phyloP scores from a whole-genome alignment of 2,329 filamentous ascomycete genomes.

The Sporothrix luriei region DNA sequence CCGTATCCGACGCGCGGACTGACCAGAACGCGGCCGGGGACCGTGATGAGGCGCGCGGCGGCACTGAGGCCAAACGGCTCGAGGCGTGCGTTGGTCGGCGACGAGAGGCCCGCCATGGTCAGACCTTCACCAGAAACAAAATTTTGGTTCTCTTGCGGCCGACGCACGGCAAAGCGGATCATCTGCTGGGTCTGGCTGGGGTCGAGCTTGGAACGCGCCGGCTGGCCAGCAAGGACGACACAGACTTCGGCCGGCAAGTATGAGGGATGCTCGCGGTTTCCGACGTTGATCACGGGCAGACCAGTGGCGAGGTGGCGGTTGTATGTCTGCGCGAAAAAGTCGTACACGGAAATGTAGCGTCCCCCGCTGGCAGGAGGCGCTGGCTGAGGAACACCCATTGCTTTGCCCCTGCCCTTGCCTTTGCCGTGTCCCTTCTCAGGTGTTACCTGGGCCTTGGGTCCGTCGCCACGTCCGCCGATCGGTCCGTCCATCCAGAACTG shows the following conservation, averaged over 20 bases:
- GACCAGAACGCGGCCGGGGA: conserved; percentile 61
- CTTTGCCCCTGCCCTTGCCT: conserved; percentile 1
- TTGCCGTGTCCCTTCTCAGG: background rate
- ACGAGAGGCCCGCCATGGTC: conserved; percentile 51
- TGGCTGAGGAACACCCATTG: conserved; percentile 22
- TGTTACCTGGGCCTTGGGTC: background rate
- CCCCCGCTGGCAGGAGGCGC: conserved; percentile 39
- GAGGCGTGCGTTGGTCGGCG: conserved; percentile 42
- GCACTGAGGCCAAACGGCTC: conserved; percentile 55
- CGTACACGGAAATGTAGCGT: conserved; percentile 54
- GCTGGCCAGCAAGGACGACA: conserved; percentile 58
- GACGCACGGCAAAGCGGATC: conserved; percentile 63
- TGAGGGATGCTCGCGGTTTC: conserved; percentile 53
- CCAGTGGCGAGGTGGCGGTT: conserved; percentile 43
- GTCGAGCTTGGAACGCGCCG: conserved; percentile 53
- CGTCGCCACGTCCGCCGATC: background rate
- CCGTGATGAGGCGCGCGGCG: conserved; percentile 58
- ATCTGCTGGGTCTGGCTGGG: conserved; percentile 59
- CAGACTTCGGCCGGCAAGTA: conserved; percentile 65
- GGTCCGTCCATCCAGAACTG: conserved; percentile 53
- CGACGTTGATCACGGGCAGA: conserved; percentile 62
- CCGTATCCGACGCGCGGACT: conserved; percentile 53
- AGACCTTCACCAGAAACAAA: conserved; percentile 57
- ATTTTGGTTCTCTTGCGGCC: conserved; percentile 57
- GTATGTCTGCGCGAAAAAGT: conserved; percentile 52